phyloP scores from a whole-genome alignment of 495 filamentous ascomycete species.

The Mytilinidion resinicola region DNA sequence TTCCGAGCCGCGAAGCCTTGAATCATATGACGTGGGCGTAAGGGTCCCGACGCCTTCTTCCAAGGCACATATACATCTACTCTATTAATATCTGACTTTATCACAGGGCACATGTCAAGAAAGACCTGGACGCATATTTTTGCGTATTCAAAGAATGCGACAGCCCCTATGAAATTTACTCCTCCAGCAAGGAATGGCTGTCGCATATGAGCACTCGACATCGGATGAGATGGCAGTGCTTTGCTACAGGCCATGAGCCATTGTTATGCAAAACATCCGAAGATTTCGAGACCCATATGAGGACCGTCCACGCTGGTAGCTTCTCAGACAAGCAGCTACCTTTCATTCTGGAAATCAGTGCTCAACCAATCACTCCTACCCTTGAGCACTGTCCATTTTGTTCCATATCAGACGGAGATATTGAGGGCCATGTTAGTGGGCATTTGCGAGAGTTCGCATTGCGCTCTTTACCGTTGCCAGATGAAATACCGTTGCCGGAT shows the following conservation, averaged over 20 bases:
- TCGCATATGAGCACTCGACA: not conserved
- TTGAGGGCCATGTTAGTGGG: not conserved
- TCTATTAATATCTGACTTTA: no score
- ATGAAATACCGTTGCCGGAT: no score
- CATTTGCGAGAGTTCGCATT: not conserved
- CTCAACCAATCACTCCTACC: not conserved
- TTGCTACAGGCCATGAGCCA: not conserved
- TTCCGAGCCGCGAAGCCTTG: no score
- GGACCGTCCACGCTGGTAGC: not conserved
- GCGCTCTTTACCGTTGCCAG: not conserved
- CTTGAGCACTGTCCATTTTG: not conserved
- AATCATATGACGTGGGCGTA: no score
- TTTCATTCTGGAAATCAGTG: not conserved
- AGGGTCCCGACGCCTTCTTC: no score
- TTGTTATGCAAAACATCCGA: not conserved
- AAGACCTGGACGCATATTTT: not conserved
- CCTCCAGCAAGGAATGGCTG: not conserved
- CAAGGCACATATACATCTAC: no score
- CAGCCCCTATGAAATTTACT: not conserved
- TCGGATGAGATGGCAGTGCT: not conserved
- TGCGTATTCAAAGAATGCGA: not conserved
- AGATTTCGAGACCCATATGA: not conserved
- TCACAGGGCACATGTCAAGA: not conserved
- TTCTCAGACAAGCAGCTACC: not conserved
- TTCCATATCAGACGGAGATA: not conserved